Base-by-base conservation (phyloP, 2,329 filamentous ascomycete genomes). In the Cadophora sp. region DNA sequence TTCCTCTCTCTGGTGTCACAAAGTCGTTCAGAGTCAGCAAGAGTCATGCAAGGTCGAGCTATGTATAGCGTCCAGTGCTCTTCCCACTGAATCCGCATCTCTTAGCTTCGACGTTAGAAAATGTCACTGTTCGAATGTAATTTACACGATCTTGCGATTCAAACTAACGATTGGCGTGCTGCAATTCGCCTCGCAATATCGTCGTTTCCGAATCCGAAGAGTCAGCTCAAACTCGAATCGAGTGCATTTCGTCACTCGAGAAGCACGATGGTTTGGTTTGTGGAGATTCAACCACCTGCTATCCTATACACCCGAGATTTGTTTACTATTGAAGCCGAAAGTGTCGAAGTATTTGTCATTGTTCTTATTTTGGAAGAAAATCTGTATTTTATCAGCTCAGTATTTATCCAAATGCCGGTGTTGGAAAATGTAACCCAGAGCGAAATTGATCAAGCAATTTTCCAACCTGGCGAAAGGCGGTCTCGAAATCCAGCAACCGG, bases 361-460 rank as follows among this genome's bases (percentile, higher is more conserved):
- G 16, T 37, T 31, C 26, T n/a, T 7, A 4, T 29, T 55, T 8
- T 55, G 27, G 51, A 55, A 11, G 27, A n/a, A 12, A 19, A 55
- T 55, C 26, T 55, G 6, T 31, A n/a, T n/a, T 37, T 40, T 31
- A 24, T 58, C 55, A 12, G 31, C 55, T 37, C 14, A 58, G 12
- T 24, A 37, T 58, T 40, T 37, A 37, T 24, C 55, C 55, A 37
- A 24, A 58, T 37, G 29, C 29, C 29, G n/a, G 14, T 37, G 55
- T 58, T 58, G 19, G n/a, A 22, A 58, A 58, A 14, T 12, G 19
- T n/a, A 46, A 61, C 9, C 34, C 40, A 22, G 26, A 29, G 19
- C 3, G 37, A 61, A 61, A 29, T 46, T 43, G 58, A 37, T n/a
- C 22, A 40, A 37, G 31, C 55, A 31, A 59, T 40, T 16, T 59